Evolutionary conservation across 768 basidiomycete genomes (phyloP), one percentile per base, ranked within the genome.

Genomic region (Lactarius evosmus): DNA sequence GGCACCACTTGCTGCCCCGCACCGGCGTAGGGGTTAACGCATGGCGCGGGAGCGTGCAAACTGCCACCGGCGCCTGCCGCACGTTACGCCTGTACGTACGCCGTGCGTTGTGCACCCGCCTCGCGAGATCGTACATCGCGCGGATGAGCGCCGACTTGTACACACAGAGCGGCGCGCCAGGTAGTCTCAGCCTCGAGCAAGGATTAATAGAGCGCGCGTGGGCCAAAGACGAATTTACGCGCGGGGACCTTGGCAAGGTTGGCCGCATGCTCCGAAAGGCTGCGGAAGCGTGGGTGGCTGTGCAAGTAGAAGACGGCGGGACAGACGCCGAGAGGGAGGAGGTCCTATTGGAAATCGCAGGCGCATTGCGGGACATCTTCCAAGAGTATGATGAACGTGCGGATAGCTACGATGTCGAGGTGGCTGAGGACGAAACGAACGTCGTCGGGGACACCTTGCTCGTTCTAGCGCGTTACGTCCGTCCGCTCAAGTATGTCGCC

Each of bases 181-280:
- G 79, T 0, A 79, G 83, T 49, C 77, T 88, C 70, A 83, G 84
- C 58, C 72, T 91, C 9, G 85, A 85, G 61, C 77, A 76, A 49
- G 85, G 85, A 19, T 72, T 89, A 63, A 82, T 90, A 81, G 87
- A 89, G 68, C 80, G 82, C 2, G 88, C 87, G 0, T 91, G 87
- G 88, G 80, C 86, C 1, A 86, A 84, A 69, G 83, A 88, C 49
- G 87, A 89, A 14, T 57, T 78, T 32, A 82, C 81, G 34, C 84
- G 84, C 3, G 91, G 89, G 85, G 88, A 89, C 58, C 80, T 87
- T 14, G 78, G 79, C 4, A 77, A 82, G 30, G 76, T 89, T 12
- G 85, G 85, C 0, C 78, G 77, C 50, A 75, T 82, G 51, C 70
- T 91, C 19, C 79, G 80, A 36, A 78, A 78, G 32, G 83, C 85